These are phyloP conservation scores for Wickerhamiella sorbophila DNA, from an alignment of 805 yeast genomes.

Conservation along the genomic window DNA sequence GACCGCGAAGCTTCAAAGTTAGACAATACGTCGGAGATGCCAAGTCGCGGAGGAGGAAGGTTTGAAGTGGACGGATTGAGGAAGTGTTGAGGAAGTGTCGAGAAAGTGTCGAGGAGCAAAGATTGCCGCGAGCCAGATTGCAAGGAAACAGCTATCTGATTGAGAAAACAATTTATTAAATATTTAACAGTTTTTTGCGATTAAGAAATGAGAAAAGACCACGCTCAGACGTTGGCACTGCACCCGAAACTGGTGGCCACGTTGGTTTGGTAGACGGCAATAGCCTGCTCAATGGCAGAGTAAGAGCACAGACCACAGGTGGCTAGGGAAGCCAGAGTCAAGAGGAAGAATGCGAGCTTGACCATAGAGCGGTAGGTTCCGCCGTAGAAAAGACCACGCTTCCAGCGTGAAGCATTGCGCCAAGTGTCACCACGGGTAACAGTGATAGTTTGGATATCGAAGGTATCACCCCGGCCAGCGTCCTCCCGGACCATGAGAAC, in stretches of 20 bases:
- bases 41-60: too few species aligned
- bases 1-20: too few species aligned
- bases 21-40: too few species aligned
- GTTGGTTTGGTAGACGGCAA: slow-evolving; percentile 6
- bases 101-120: too few species aligned
- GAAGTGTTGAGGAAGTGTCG: too few species aligned
- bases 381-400: slow-evolving; percentile 21
- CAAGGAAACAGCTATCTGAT: too few species aligned
- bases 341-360: slow-evolving; percentile 12
- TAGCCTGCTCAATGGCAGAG: slow-evolving; percentile 16
- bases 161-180: too few species aligned
- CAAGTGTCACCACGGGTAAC: slow-evolving; percentile 19
- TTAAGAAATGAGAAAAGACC: too few species aligned
- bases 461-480: slow-evolving; percentile 7
- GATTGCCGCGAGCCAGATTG: too few species aligned
- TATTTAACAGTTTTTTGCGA: too few species aligned
- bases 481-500: slow-evolving; percentile 10
- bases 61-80: too few species aligned
- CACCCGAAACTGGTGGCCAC: slow-evolving; percentile 5
- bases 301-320: slow-evolving; percentile 23
- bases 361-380: slow-evolving; percentile 15
- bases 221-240: slow-evolving; percentile 2
- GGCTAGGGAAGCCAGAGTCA: slow-evolving; percentile 24
- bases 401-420: slow-evolving; percentile 26
- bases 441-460: slow-evolving; percentile 10